Conservation (phyloP, 2,329 filamentous ascomycete species). For the Seiridium unicorne region DNA sequence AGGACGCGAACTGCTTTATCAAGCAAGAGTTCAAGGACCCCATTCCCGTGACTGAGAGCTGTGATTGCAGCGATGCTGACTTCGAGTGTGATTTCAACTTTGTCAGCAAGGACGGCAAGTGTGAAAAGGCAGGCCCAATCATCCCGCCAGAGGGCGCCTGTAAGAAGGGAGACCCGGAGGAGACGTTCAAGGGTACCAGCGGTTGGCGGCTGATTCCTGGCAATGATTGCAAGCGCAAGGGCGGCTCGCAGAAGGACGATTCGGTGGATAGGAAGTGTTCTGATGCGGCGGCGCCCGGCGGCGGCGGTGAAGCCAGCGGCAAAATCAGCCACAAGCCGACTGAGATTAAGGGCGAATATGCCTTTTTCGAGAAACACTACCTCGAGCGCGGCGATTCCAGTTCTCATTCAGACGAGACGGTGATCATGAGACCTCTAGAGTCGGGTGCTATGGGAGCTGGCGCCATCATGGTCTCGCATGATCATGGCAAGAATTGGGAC, state of each 20-base stretch:
- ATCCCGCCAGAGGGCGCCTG: constrained; percentile 71
- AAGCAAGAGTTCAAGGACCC: constrained; percentile 82
- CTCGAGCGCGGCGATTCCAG: constrained; percentile 73
- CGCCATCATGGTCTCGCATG: constrained; percentile 70
- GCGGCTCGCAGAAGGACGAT: constrained; percentile 66
- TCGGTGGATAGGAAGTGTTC: constrained; percentile 74
- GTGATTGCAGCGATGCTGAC: constrained; percentile 78
- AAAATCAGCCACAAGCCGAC: constrained; percentile 62
- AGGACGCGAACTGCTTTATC: constrained; percentile 85
- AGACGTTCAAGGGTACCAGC: constrained; percentile 79
- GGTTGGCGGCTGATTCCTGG: constrained; percentile 92
- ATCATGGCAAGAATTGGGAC: constrained; percentile 89
- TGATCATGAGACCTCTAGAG: constrained; percentile 52
- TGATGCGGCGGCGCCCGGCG: constrained; percentile 50
- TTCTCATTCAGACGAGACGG: constrained; percentile 67
- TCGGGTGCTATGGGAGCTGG: constrained; percentile 47
- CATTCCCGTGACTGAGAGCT: constrained; percentile 66
- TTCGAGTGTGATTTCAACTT: constrained; percentile 99
- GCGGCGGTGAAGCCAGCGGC: constrained; percentile 61
- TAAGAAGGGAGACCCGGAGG: constrained; percentile 59
- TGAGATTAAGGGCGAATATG: constrained; percentile 59
- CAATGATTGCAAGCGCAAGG: constrained; percentile 65
- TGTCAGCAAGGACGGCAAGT: constrained; percentile 65
- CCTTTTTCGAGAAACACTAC: constrained; percentile 62
- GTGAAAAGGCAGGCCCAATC: constrained; percentile 62